Percentiles rank a stretch among this genome's conserved stretches.
phyloP scores from a whole-genome alignment of 2,329 filamentous ascomycete genomes.

The Alternaria brassicicola region DNA sequence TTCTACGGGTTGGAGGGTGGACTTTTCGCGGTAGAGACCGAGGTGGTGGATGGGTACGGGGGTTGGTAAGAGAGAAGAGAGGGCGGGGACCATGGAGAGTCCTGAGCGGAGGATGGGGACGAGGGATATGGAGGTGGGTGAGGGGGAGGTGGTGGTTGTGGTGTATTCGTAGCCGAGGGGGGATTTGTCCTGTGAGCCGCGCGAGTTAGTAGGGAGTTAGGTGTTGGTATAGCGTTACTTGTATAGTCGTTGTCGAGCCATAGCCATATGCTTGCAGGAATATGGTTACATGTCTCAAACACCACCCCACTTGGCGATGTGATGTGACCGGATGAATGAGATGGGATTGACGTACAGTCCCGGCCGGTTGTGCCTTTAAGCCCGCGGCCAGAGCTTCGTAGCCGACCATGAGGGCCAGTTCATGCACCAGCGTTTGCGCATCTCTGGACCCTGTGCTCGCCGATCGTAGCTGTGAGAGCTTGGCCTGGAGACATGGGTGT shows the following conservation, averaged over 20 bases:
- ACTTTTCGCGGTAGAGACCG: slow-evolving; percentile 89
- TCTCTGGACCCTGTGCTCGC: slow-evolving; percentile 71
- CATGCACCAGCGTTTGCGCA: slow-evolving; percentile 81
- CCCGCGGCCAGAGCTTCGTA: slow-evolving; percentile 77
- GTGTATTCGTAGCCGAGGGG: slow-evolving; percentile 79
- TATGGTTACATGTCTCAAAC: background rate
- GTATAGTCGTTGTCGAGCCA: background rate
- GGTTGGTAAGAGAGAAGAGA: slow-evolving; percentile 80
- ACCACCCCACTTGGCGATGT: background rate
- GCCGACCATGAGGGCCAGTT: slow-evolving; percentile 82
- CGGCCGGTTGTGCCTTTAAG: slow-evolving; percentile 63
- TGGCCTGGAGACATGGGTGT: slow-evolving; percentile 85
- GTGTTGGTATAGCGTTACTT: background rate
- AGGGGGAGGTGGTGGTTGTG: slow-evolving; percentile 66
- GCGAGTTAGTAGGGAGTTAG: background rate
- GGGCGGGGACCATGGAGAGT: slow-evolving; percentile 85
- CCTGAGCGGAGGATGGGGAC: slow-evolving; percentile 94
- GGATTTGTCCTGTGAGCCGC: slow-evolving; percentile 71
- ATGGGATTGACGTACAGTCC: slow-evolving; percentile 62
- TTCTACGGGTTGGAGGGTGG: slow-evolving; percentile 86
- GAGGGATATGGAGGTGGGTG: slow-evolving; percentile 73
- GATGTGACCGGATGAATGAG: background rate
- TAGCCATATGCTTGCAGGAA: too few relatives aligned
- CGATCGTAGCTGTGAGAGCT: slow-evolving; percentile 88
- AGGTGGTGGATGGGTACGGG: slow-evolving; percentile 89